Evolutionary conservation across 495 filamentous ascomycete species (phyloP), one percentile per base, ranked within the genome.

Genomic region (Echria macrotheca): DNA sequence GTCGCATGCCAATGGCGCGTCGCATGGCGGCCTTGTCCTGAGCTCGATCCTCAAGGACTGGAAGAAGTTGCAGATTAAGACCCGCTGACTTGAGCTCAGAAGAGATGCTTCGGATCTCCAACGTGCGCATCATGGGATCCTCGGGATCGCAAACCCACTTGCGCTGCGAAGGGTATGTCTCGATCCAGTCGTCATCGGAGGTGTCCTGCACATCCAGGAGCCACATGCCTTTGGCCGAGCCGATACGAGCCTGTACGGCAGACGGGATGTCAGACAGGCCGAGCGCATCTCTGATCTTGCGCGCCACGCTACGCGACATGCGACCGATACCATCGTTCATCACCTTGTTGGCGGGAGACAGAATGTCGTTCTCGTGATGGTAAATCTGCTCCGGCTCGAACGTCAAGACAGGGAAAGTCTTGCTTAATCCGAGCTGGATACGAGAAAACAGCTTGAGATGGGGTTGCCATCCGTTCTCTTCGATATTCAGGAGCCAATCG

Each of bases 141-240:
- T 61, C 50, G 0, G 64, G 67, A 53, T 85, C 79, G 11, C 79
- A 80, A 3, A 77, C 61, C 60, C 93, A 91, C 52, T 97, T 97
- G 5, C 81, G 58, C 52, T 97, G 91, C 0, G 86, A 91, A 4
- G 81, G 74, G 2, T 78, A 84, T 5, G 94, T 82, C 47, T 89
- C 79, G 46, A 96, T 89, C 83, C 86, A 95, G 7, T 75, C 67
- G 0, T 71, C 60, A 25, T 64, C 58, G 6, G 46, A 54, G 3
- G 61, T 60, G 49, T 76, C 69, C 5, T 47, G 69, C 7, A 71
- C 71, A 53, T 84, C 81, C 12, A 91, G 73, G 66, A 91, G 80
- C 91, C 91, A 96, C 32, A 96, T 68, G 2, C 93, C 93, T 65
- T 97, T 96, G 1, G 88, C 87, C 5, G 86, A 82, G 2, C 83